Evolutionary conservation across 306 rosid species (phyloP), one percentile per base, ranked within the genome.

Genomic region (Psophocarpus tetragonolobus): DNA sequence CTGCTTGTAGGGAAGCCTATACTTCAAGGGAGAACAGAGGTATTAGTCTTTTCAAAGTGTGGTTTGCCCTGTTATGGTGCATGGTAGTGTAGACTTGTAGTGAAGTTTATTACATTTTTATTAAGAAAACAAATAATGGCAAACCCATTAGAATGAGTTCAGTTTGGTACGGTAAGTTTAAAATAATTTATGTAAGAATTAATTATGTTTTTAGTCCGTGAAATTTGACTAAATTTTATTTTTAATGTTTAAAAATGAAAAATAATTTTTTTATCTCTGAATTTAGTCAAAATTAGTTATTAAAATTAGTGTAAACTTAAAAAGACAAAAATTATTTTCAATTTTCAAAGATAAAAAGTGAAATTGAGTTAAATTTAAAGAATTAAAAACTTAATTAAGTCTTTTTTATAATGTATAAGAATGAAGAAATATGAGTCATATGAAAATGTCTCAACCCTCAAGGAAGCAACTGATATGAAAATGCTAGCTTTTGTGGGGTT

Each of bases 1-100:
- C 88, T 94, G 21, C 88, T 92, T 18, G 73, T 90, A 29, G 91
- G 93, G 74, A 94, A 87, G 74, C 97, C 97, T 36, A 84, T 94
- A 57, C 98, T 94, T 85, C 98, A 92, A 77, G 98, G 98, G 64
- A 90, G 91, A 84, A 94, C 97, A 21, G 98, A 94, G 97, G 98
- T 94, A 80, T 76, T 71, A 20, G n/a, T 47, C 78, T 75, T 68
- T 48, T 29, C 66, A 32, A n/a, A 14, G 33, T 75, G n/a, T n/a
- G 38, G 60, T 18, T 27, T 30, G 4, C 30, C 70, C 12, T 69
- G 24, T 44, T 0, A 63, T 20, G 64, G 32, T 65, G 69, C 12
- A 41, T 41, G 10, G 38, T 33, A 53, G 57, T 67, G 38, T 68
- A n/a, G n/a, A n/a, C n/a, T n/a, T n/a, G n/a, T n/a, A 35, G 45